Conservation (phyloP, 257 asterid species). For the Pogostemon cablin region DNA sequence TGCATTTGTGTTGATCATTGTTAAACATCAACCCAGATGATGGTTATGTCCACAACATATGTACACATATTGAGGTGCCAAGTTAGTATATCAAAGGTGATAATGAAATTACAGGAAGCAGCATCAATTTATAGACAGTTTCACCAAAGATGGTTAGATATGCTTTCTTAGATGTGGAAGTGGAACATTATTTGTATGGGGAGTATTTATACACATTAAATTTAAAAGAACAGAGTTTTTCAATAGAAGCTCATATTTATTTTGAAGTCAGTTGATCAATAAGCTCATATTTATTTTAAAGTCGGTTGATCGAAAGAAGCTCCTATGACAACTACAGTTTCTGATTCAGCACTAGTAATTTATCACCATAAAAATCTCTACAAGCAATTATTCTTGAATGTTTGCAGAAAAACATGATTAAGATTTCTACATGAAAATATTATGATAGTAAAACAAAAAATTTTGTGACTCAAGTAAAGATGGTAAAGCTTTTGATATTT, state of each 20-base stretch:
- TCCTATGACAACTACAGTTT: background rate
- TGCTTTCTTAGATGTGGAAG: background rate
- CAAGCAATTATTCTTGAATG: background rate
- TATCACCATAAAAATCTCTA: background rate
- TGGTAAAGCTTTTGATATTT: background rate
- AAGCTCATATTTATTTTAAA: background rate
- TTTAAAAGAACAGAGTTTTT: background rate
- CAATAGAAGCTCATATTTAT: background rate
- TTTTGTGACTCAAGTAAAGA: background rate
- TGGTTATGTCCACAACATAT: background rate
- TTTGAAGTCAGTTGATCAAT: background rate
- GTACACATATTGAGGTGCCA: background rate
- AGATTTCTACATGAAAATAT: background rate
- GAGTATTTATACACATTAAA: background rate
- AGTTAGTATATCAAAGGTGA: background rate
- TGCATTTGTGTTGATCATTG: background rate
- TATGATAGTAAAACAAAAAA: no score
- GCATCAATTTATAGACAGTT: background rate
- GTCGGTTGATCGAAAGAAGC: background rate
- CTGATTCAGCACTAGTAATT: constrained; percentile 5
- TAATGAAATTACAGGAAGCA: background rate
- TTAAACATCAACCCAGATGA: background rate
- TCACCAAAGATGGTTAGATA: background rate
- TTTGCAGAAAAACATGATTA: background rate
- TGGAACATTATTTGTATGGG: background rate